Evolutionary conservation across 805 yeast species (phyloP).

Genomic region (Candida railenensis): DNA sequence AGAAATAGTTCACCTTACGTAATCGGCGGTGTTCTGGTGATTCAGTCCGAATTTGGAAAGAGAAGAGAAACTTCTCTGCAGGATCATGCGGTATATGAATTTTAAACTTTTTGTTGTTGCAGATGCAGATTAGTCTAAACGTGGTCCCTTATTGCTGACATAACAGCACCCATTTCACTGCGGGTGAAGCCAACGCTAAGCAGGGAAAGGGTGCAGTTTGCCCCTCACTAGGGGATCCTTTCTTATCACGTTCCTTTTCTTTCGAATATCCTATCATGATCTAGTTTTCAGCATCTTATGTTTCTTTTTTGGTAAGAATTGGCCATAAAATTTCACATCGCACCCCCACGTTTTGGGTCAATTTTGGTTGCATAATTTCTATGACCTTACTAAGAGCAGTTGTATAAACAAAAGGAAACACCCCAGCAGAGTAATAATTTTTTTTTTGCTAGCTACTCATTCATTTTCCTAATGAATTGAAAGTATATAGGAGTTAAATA

Average conservation of each 20-base stretch:
- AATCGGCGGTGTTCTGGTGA: too few relatives aligned
- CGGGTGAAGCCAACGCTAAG: neutral
- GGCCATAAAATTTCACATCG: neutral
- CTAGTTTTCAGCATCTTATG: too few relatives aligned
- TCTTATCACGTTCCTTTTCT: neutral
- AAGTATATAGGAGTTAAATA: neutral
- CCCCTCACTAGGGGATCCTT: too few relatives aligned
- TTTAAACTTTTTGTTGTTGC: neutral
- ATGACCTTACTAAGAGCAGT: neutral
- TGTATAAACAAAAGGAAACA: neutral
- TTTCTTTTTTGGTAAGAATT: neutral
- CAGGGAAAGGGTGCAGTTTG: too few relatives aligned
- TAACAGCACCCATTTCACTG: neutral
- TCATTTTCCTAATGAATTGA: too few relatives aligned
- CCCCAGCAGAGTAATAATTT: neutral
- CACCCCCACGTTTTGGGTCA: slow-evolving; percentile 2
- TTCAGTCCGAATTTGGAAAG: too few relatives aligned
- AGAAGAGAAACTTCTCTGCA: too few relatives aligned
- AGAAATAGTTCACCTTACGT: too few relatives aligned
- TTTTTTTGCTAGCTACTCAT: too few relatives aligned
- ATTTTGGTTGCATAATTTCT: slow-evolving; percentile 3
- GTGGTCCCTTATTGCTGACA: neutral
- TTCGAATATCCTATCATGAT: too few relatives aligned
- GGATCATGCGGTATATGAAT: too few relatives aligned
- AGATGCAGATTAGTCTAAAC: neutral